Percentiles rank a stretch among this genome's conserved stretches.
Evolutionary conservation across 768 basidiomycete genomes (phyloP).

Genomic region (Clathrus columnatus): DNA sequence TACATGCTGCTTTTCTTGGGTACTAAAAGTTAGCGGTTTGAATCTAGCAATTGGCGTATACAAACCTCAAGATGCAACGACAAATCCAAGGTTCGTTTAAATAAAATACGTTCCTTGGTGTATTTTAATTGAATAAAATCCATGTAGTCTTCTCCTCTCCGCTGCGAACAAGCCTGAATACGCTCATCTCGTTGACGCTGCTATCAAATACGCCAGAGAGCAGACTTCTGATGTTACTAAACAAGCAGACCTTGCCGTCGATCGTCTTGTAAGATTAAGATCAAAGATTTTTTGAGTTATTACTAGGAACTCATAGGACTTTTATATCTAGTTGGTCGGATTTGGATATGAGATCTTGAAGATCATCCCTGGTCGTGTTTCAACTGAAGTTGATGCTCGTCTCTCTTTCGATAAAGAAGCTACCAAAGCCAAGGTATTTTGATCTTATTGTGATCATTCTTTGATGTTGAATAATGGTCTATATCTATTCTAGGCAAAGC

Average conservation of each 20-base stretch:
- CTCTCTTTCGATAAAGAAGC: conserved; percentile 93
- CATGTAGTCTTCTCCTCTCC: conserved; percentile 53
- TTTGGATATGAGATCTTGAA: conserved; percentile 93
- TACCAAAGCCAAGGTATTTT: conserved; percentile 81
- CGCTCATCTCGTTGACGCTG: conserved; percentile 65
- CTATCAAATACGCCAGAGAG: conserved; percentile 63
- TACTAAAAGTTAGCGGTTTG: conserved; percentile 16
- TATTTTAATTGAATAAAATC: not conserved
- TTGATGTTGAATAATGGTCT: not conserved
- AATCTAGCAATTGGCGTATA: conserved; percentile 82
- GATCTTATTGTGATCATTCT: not conserved
- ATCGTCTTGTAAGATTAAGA: conserved; percentile 63
- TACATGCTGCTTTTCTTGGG: conserved; percentile 6
- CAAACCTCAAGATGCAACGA: conserved; percentile 99
- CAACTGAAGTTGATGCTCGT: conserved; percentile 97
- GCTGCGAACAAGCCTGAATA: conserved; percentile 90
- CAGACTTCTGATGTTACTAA: conserved; percentile 73
- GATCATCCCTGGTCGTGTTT: conserved; percentile 97
- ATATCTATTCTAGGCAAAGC: conserved; percentile 27
- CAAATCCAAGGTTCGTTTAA: conserved; percentile 76
- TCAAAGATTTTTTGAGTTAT: not conserved
- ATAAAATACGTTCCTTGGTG: conserved; percentile 6
- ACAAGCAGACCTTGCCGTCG: conserved; percentile 72
- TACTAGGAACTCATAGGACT: conserved; percentile 10
- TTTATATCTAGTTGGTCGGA: conserved; percentile 68